Base-by-base conservation (phyloP, 2,329 filamentous ascomycete species). In the Lachnellula arida region DNA sequence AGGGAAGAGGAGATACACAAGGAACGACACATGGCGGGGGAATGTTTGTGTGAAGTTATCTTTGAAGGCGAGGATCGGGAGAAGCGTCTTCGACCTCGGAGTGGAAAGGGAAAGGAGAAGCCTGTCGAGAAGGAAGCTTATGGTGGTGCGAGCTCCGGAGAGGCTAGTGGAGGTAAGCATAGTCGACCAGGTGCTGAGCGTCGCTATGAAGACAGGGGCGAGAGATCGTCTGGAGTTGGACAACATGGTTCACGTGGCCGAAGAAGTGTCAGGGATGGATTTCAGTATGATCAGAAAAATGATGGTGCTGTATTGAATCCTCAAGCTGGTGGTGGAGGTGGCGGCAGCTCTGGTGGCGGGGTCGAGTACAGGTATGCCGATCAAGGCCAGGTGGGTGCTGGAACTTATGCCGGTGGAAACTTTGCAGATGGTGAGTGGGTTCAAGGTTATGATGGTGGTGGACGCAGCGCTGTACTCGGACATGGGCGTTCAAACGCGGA, bases 11-110 rank as follows among this genome's bases (percentile, higher is more conserved):
- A 64, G 17, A 53, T 56, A n/a, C 65, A 70, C 51, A 59, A 56
- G 11, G 39, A 52, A 22, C 35, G 47, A 15, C 67, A 68, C 42
- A 42, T 60, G 51, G 46, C 49, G 5, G 59, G 59, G 8, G 60
- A 67, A n/a, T 68, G 65, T 43, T n/a, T 43, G 2, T 68, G 67
- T 43, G 58, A 61, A 15, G 53, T 62, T 1, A 58, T 66, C 23
- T 70, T 68, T 44, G 60, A 58, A 39, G 53, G 56, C 4, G 60
- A 57, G 19, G 58, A 65, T 15, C 49, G 60, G n/a, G 61, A 63
- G 34, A 54, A 56, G 6, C 50, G 60, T 19, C 35, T 57, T 12
- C 34, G 54, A 54, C 43, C 51, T 39, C 50, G 48, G 9, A 25
- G 22, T 48, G 42, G 23, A 2, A 57, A 51, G 42, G 39, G 51